Evolutionary conservation across 257 asterid species (phyloP).

Genomic region (Avicennia marina): DNA sequence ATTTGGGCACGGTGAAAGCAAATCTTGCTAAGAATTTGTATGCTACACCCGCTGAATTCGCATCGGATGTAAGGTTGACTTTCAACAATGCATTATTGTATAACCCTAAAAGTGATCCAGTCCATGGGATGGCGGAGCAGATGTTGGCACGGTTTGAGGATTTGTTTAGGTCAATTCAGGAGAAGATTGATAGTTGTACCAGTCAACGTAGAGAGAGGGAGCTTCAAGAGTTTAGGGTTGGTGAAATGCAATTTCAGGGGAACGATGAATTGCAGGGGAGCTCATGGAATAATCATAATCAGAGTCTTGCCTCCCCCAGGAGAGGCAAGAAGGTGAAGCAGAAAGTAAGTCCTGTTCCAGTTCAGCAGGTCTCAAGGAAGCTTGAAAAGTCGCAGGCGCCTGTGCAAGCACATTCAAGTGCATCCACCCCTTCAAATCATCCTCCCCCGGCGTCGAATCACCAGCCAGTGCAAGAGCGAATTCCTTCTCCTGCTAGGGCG

Average conservation of each 20-base stretch:
- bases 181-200: slow-evolving; percentile 19
- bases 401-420: slow-evolving; percentile 37
- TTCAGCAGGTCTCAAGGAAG: slow-evolving; percentile 18
- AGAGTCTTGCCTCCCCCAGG: slow-evolving; percentile 32
- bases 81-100: slow-evolving; percentile 57
- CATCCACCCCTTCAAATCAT: slow-evolving; percentile 32
- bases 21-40: slow-evolving; percentile 40
- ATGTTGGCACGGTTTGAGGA: slow-evolving; percentile 46
- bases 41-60: slow-evolving; percentile 39
- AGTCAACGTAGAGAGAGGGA: slow-evolving; percentile 21
- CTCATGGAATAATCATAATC: slow-evolving; percentile 35
- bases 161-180: slow-evolving; percentile 42
- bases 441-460: slow-evolving; percentile 16
- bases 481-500: slow-evolving; percentile 44
- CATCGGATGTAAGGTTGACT: slow-evolving; percentile 52
- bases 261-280: slow-evolving; percentile 54
- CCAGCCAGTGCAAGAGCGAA: slow-evolving; percentile 10
- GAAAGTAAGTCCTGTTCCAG: slow-evolving; percentile 22
- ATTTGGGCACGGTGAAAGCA: slow-evolving; percentile 59
- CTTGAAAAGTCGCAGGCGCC: slow-evolving; percentile 39
- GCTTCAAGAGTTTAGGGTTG: slow-evolving; percentile 8
- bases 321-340: slow-evolving; percentile 33
- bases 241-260: slow-evolving; percentile 12
- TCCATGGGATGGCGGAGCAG: slow-evolving; percentile 42
- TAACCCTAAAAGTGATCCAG: slow-evolving; percentile 55